phyloP scores from a whole-genome alignment of 306 rosid species.

The Herpetospermum pedunculosum region DNA sequence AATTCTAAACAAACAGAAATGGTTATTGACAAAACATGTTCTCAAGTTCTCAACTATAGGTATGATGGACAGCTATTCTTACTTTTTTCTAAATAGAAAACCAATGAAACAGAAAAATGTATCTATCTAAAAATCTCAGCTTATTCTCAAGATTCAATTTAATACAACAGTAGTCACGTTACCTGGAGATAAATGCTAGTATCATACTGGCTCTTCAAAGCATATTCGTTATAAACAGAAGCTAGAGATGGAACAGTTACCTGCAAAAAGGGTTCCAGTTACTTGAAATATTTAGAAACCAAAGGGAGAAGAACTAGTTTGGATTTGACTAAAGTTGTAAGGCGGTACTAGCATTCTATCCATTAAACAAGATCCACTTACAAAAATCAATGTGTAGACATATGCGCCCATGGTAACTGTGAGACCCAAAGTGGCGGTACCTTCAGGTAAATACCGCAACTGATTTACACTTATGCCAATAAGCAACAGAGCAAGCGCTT shows the following conservation, averaged over 20 bases:
- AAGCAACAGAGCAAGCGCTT: slow-evolving; percentile 91
- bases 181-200: slow-evolving; percentile 99
- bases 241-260: slow-evolving; percentile 96
- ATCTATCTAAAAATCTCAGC: not conserved
- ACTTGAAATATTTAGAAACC: not conserved
- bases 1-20: not conserved
- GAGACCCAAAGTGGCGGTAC: slow-evolving; percentile 51
- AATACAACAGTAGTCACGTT: not conserved
- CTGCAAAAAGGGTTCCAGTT: slow-evolving; percentile 35
- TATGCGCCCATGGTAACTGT: slow-evolving; percentile 78
- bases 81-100: not conserved
- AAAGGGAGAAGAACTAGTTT: not conserved
- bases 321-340: not conserved
- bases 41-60: not conserved
- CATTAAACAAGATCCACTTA: slow-evolving; percentile 29
- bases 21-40: not conserved
- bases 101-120: not conserved
- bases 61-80: not conserved
- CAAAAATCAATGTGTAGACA: slow-evolving; percentile 66
- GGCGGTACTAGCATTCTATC: not conserved
- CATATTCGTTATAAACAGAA: slow-evolving; percentile 95
- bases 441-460: slow-evolving; percentile 75
- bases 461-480: slow-evolving; percentile 96
- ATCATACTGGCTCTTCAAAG: slow-evolving; percentile 97
- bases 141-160: not conserved